These are phyloP conservation scores for Lentithecium fluviatile DNA, from an alignment of 495 filamentous ascomycete species.

Conservation along the genomic window DNA sequence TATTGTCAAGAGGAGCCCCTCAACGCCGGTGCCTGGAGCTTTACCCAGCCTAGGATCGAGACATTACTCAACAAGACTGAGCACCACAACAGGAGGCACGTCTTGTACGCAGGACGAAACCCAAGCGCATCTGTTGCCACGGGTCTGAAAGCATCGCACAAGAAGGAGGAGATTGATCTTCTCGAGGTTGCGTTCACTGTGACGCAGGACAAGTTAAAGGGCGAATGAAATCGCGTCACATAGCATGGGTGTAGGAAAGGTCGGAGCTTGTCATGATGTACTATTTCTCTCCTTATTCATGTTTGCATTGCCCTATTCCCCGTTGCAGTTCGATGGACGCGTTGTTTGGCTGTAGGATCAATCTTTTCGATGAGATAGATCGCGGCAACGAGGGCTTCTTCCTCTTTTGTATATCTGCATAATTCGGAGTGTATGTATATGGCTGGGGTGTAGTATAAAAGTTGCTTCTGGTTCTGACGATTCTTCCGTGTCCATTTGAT, in stretches of 20 bases:
- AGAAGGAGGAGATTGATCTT: slow-evolving; percentile 92
- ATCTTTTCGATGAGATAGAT: too few species aligned
- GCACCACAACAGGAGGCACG: slow-evolving; percentile 88
- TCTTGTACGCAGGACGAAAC: slow-evolving; percentile 91
- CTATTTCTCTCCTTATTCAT: neutral
- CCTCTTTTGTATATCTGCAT: neutral
- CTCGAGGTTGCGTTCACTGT: slow-evolving; percentile 71
- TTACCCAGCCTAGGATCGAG: slow-evolving; percentile 92
- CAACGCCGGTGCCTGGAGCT: slow-evolving; percentile 94
- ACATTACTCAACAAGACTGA: slow-evolving; percentile 87
- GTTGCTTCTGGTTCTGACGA: neutral
- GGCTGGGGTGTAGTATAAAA: neutral
- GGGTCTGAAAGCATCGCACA: slow-evolving; percentile 80
- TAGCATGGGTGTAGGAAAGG: neutral
- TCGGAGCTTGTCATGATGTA: neutral
- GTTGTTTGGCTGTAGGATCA: too few species aligned
- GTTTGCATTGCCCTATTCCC: neutral
- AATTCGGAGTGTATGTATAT: neutral
- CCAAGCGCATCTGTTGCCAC: slow-evolving; percentile 91
- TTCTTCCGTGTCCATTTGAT: neutral
- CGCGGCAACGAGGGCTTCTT: neutral
- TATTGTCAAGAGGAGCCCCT: slow-evolving; percentile 97
- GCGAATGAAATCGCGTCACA: slow-evolving; percentile 49
- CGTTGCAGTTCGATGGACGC: neutral
- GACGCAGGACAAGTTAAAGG: slow-evolving; percentile 69